Evolutionary conservation across 108 stramenopile genomes (phyloP).

Genomic region (Cyclotella sp.): DNA sequence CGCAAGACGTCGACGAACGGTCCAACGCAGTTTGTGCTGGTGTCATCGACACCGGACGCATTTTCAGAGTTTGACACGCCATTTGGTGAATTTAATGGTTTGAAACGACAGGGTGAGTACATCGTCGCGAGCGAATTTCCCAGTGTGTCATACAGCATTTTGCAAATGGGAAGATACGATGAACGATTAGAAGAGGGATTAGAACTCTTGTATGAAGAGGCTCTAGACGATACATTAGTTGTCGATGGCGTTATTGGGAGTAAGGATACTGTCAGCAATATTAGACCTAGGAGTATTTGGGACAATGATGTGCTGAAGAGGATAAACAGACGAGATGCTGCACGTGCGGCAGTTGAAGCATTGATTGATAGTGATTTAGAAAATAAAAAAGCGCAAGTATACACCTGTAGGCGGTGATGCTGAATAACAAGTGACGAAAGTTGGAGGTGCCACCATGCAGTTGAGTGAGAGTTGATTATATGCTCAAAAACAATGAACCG

Average conservation of each 20-base stretch:
- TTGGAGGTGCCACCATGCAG: too few species aligned
- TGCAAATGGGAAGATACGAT: conserved; percentile 82
- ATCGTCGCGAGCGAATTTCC: conserved; percentile 65
- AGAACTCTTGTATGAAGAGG: conserved; percentile 50
- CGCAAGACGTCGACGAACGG: conserved; percentile 12
- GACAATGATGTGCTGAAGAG: conserved; percentile 37
- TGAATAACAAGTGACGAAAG: background rate
- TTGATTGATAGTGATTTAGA: conserved; percentile 64
- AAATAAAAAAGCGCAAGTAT: conserved; percentile 64
- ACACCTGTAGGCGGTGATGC: conserved; percentile 30
- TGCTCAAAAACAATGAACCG: too few species aligned
- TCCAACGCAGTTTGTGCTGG: conserved; percentile 71
- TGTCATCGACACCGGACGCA: conserved; percentile 71
- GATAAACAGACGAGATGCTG: conserved; percentile 87
- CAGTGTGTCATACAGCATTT: conserved; percentile 55
- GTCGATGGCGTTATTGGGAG: conserved; percentile 31
- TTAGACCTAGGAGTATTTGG: background rate
- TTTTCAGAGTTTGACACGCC: conserved; percentile 83
- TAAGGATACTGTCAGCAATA: background rate
- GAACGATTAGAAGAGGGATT: conserved; percentile 76
- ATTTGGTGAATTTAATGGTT: conserved; percentile 75
- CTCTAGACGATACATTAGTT: conserved; percentile 28
- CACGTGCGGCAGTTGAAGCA: conserved; percentile 73
- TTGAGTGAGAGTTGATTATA: too few species aligned
- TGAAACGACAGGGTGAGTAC: conserved; percentile 79